Evolutionary conservation across 768 basidiomycete genomes (phyloP).

Genomic region (Russula virescens): DNA sequence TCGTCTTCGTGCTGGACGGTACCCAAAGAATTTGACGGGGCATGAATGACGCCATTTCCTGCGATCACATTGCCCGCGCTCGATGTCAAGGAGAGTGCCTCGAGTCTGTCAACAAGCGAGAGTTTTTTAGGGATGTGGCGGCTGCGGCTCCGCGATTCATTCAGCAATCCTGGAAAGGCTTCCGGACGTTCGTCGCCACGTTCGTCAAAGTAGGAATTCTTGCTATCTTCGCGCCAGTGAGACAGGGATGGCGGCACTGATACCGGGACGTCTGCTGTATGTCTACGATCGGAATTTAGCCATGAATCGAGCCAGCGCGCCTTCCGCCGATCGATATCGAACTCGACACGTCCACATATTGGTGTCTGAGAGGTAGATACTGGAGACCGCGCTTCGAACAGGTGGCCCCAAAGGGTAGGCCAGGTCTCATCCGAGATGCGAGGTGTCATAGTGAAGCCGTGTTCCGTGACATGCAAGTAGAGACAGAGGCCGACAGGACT

Average conservation of each 20-base stretch:
- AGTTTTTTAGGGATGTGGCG: slow-evolving; percentile 62
- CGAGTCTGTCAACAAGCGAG: slow-evolving; percentile 63
- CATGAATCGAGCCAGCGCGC: slow-evolving; percentile 79
- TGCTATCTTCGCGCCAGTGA: slow-evolving; percentile 53
- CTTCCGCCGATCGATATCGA: slow-evolving; percentile 71
- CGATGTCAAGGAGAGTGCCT: slow-evolving; percentile 36
- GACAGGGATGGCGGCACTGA: slow-evolving; percentile 41
- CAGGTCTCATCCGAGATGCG: slow-evolving; percentile 76
- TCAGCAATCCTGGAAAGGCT: background rate
- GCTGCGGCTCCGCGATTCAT: slow-evolving; percentile 34
- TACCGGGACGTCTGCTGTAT: slow-evolving; percentile 38
- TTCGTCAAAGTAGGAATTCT: slow-evolving; percentile 42
- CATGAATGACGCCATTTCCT: slow-evolving; percentile 13
- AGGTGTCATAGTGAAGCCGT: slow-evolving; percentile 52
- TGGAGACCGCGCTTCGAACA: slow-evolving; percentile 41
- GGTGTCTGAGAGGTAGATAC: slow-evolving; percentile 40
- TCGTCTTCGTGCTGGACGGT: slow-evolving; percentile 61
- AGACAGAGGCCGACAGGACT: slow-evolving; percentile 71
- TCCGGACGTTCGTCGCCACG: slow-evolving; percentile 35
- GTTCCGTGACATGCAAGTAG: slow-evolving; percentile 63
- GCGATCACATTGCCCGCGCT: slow-evolving; percentile 24
- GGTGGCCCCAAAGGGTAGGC: slow-evolving; percentile 63
- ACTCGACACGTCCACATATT: slow-evolving; percentile 76
- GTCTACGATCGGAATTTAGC: slow-evolving; percentile 44
- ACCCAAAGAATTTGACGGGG: slow-evolving; percentile 39